Base-by-base conservation (phyloP, 495 filamentous ascomycete species). In the Tetracladium marchalianum region DNA sequence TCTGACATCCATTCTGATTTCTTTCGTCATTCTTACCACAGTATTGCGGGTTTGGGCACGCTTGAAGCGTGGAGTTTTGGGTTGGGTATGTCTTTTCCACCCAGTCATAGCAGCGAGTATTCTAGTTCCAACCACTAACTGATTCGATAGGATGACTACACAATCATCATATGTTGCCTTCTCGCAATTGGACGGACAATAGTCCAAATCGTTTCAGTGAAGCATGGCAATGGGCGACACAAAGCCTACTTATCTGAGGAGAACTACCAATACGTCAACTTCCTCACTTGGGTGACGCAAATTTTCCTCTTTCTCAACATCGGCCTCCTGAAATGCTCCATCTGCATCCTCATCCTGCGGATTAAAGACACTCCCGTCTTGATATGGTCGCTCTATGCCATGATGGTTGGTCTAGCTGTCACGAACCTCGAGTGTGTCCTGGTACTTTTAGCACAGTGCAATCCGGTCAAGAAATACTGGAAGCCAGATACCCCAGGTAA, bases 271-370 rank as follows among this genome's bases (percentile, higher is more conserved):
- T 22, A 44, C 9, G 35, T 48, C 16, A 53, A 47, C 49, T 56
- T 54, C 52, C 49, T 40, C 31, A 49, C 52, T 13, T 55, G 52
- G 52, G 51, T 48, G 32, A 48, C 46, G 4, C 56, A 59, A 47
- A 35, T 60, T 12, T 35, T 57, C 13, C 51, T 63, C 27, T 59
- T 62, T 44, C 31, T 41, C 22, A 32, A 35, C 43, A 50, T 63
- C 39, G 53, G 50, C 36, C 15, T 60, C 16, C 36, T 61, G 40
- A 60, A 61, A 44, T 52, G 50, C n/a, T 55, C 58, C 33, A 54
- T 56, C 41, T 55, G 43, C 47, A 45, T 62, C 31, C 40, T 59
- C 27, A 46, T 61, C 41, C 47, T 58, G 2, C 55, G 55, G 16
- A 54, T 58, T 44, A 58, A 54, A 41, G 39, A 58, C 43, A 52